phyloP scores from a whole-genome alignment of 345 rosid species.

The Aquilaria malaccensis region DNA sequence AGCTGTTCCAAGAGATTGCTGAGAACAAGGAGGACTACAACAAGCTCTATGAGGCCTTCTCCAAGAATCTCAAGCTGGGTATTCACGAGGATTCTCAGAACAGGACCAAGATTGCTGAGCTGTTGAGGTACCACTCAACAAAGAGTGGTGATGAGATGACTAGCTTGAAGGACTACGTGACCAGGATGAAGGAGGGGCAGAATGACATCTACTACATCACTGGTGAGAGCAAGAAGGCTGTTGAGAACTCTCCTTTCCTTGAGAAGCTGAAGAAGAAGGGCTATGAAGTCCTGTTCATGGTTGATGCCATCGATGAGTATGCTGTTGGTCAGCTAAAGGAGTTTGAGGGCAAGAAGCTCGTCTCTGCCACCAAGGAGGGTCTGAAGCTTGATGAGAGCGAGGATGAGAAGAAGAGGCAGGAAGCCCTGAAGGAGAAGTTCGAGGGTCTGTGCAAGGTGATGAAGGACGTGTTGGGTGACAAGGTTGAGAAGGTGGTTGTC shows the following conservation, averaged over 20 bases:
- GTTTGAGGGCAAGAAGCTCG: conserved; percentile 12
- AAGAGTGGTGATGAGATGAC: conserved; percentile 42
- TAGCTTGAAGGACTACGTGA: conserved; percentile 47
- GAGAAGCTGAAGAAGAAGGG: conserved; percentile 8
- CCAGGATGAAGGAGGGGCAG: conserved; percentile 60
- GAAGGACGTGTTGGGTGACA: conserved; percentile 34
- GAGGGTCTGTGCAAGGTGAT: conserved; percentile 37
- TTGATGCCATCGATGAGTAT: conserved; percentile 14
- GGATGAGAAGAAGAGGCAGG: conserved; percentile 29
- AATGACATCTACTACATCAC: conserved; percentile 52
- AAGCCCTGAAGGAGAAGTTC: conserved; percentile 25
- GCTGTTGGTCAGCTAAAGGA: conserved; percentile 12
- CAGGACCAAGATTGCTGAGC: conserved; percentile 23
- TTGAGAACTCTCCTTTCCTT: conserved; percentile 14
- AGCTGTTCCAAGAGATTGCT: conserved; percentile 37
- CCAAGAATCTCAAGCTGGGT: conserved; percentile 36
- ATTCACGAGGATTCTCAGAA: conserved; percentile 38
- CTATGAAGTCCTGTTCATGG: conserved; percentile 12
- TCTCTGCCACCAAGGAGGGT: conserved; percentile 25
- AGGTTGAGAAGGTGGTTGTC: conserved; percentile 18
- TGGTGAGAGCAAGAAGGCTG: conserved; percentile 34
- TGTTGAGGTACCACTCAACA: conserved; percentile 30
- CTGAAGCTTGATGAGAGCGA: conserved; percentile 31
- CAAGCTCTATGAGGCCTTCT: conserved; percentile 36
- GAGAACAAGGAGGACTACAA: conserved; percentile 38